Conservation (phyloP, 108 stramenopile species). For the Cyclostephanos tholiformis region DNA sequence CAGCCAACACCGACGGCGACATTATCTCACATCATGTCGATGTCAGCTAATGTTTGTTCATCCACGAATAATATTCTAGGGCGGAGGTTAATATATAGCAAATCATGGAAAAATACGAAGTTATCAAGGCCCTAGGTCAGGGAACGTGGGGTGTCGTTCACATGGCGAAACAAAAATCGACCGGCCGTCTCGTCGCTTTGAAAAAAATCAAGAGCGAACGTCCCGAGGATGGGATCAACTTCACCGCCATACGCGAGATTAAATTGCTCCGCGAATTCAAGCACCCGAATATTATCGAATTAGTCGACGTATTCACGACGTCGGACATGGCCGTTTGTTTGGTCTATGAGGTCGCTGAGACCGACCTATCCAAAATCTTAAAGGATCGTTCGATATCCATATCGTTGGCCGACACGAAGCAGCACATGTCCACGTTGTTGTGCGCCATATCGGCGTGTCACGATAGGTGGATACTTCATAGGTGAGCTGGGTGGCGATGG, state of each 20-base stretch:
- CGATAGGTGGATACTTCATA: slow-evolving; percentile 87
- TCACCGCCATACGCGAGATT: slow-evolving; percentile 95
- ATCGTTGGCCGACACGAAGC: slow-evolving; percentile 85
- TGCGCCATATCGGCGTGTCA: slow-evolving; percentile 83
- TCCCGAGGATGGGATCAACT: slow-evolving; percentile 91
- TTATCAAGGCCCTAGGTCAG: slow-evolving; percentile 81
- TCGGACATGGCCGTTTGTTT: slow-evolving; percentile 83
- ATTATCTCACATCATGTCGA: too few relatives aligned
- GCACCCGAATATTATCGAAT: slow-evolving; percentile 92
- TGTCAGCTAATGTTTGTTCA: too few relatives aligned
- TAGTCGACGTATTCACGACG: slow-evolving; percentile 88
- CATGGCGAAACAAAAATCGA: slow-evolving; percentile 84
- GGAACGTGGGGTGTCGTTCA: slow-evolving; percentile 96
- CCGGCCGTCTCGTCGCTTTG: slow-evolving; percentile 86
- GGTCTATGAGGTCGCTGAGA: slow-evolving; percentile 91
- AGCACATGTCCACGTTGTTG: slow-evolving; percentile 73
- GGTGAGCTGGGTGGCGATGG: slow-evolving; percentile 1
- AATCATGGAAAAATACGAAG: slow-evolving; percentile 85
- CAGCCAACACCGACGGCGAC: too few relatives aligned
- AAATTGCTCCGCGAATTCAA: slow-evolving; percentile 92
- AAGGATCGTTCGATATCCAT: slow-evolving; percentile 80
- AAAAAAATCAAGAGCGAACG: slow-evolving; percentile 91
- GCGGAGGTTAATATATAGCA: background rate
- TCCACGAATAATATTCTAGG: too few relatives aligned
- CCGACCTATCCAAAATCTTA: slow-evolving; percentile 90